Percentiles rank a stretch among this genome's conserved stretches.
These are phyloP conservation scores for Borovskyia barvae DNA, from an alignment of 208 protist species.

Conservation along the genomic window DNA sequence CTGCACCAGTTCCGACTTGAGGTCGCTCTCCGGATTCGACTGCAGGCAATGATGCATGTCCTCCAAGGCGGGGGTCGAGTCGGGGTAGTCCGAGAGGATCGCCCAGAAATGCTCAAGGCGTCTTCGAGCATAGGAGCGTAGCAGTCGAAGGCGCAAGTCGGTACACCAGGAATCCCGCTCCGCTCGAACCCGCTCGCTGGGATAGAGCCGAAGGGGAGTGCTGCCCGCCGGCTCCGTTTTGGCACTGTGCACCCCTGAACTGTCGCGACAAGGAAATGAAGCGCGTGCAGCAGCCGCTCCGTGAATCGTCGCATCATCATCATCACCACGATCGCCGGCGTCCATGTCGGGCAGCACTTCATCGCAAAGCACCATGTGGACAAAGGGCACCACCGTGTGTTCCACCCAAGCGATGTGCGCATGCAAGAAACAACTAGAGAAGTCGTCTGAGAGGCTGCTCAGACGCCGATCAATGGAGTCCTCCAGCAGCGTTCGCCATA, in stretches of 20 bases:
- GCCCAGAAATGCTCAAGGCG: conserved; percentile 78
- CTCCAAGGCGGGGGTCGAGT: conserved; percentile 69
- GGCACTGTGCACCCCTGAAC: conserved; percentile 72
- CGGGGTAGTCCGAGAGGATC: conserved; percentile 85
- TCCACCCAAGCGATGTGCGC: conserved; percentile 65
- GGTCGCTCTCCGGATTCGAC: conserved; percentile 33
- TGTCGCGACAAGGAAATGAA: no score
- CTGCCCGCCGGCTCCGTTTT: conserved; percentile 27
- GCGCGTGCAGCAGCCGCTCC: no score
- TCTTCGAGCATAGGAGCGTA: conserved; percentile 49
- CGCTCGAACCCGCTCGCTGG: conserved; percentile 19
- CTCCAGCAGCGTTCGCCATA: conserved; percentile 65
- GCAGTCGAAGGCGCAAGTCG: conserved; percentile 57
- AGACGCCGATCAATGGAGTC: conserved; percentile 47
- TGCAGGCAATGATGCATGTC: conserved; percentile 80
- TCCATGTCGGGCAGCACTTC: not conserved
- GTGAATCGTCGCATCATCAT: no score
- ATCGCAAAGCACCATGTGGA: conserved; percentile 41
- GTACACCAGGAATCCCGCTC: conserved; percentile 68
- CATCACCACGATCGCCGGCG: not conserved
- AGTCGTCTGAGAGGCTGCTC: conserved; percentile 58
- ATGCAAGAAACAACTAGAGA: conserved; percentile 47
- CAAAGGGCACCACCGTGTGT: conserved; percentile 66
- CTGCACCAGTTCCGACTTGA: conserved; percentile 62
- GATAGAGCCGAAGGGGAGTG: not conserved